A percentile compares a stretch with the other conserved stretches of the same genome.
These are phyloP conservation scores for Cutaneotrichosporon mucoides DNA, from an alignment of 1,284 basidiomycete genomes.

Conservation along the genomic window DNA sequence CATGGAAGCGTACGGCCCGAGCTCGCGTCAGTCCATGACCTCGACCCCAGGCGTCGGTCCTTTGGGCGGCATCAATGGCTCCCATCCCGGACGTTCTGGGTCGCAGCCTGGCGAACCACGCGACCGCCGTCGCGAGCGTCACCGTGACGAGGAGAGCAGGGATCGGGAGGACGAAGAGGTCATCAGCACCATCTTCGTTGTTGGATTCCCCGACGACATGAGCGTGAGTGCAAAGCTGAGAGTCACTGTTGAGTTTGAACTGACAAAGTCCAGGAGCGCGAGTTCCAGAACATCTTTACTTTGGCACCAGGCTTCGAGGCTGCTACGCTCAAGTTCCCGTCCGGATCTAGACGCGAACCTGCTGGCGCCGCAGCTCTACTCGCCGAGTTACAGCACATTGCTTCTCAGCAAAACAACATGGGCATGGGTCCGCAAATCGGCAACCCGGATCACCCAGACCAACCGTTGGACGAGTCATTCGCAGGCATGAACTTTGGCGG, in stretches of 20 bases:
- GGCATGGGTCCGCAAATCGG: slow-evolving; percentile 7
- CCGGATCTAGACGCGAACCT: slow-evolving; percentile 35
- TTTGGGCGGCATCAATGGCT: slow-evolving; percentile 9
- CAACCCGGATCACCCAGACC: slow-evolving; percentile 13
- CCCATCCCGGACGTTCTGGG: slow-evolving; percentile 8
- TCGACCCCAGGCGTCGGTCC: slow-evolving; percentile 16
- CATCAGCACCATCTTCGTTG: slow-evolving; percentile 97
- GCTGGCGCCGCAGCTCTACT: slow-evolving; percentile 27
- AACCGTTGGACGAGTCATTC: slow-evolving; percentile 38
- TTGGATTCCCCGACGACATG: slow-evolving; percentile 99
- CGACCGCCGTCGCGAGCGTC: slow-evolving; percentile 19
- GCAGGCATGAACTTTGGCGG: slow-evolving; percentile 34
- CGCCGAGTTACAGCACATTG: slow-evolving; percentile 40
- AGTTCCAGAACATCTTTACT: slow-evolving; percentile 99
- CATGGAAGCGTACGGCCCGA: slow-evolving; percentile 21
- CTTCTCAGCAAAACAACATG: slow-evolving; percentile 27
- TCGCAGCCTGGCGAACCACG: slow-evolving; percentile 21
- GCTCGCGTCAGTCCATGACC: slow-evolving; percentile 22
- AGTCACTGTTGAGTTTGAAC: not conserved
- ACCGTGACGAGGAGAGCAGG: slow-evolving; percentile 29
- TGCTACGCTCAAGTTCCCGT: slow-evolving; percentile 91
- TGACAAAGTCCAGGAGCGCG: slow-evolving; percentile 67
- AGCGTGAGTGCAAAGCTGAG: slow-evolving; percentile 59
- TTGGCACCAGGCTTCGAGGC: slow-evolving; percentile 95
- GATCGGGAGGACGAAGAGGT: slow-evolving; percentile 62